Percentiles rank a stretch among this genome's conserved stretches.
Evolutionary conservation across 2,329 filamentous ascomycete genomes (phyloP).

Genomic region (Blastomyces percursus): DNA sequence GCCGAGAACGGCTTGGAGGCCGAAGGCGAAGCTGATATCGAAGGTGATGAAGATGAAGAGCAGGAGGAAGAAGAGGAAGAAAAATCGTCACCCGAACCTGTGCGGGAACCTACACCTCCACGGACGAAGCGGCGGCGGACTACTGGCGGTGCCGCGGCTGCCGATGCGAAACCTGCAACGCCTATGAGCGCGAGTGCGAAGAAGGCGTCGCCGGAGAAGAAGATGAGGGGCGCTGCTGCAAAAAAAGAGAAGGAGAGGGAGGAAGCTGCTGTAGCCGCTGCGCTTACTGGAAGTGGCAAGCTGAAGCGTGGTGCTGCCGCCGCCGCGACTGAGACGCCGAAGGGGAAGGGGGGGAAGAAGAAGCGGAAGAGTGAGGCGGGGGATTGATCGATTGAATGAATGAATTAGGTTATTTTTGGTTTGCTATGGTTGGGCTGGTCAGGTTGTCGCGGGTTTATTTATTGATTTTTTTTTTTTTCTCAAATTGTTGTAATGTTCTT

Average conservation of each 20-base stretch:
- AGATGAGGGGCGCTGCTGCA: conserved; percentile 17
- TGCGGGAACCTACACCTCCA: conserved; percentile 34
- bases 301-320: conserved; percentile 22
- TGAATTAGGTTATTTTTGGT: conserved; percentile 3
- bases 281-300: conserved; percentile 18
- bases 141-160: conserved; percentile 6
- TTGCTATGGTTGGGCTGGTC: conserved; percentile 5
- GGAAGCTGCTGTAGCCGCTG: conserved; percentile 6
- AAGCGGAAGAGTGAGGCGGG: conserved; percentile 38
- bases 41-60: conserved; percentile 18
- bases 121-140: conserved; percentile 36
- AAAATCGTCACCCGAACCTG: conserved; percentile 24
- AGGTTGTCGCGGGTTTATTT: neutral
- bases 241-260: conserved; percentile 14
- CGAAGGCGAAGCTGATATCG: conserved; percentile 16
- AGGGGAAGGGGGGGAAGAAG: conserved; percentile 33
- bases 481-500: neutral
- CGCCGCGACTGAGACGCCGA: conserved; percentile 21
- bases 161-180: neutral
- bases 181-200: conserved; percentile 17
- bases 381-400: conserved; percentile 12
- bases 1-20: conserved; percentile 12
- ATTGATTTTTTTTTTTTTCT: neutral
- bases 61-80: neutral
- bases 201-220: conserved; percentile 29